Conservation (phyloP, 2,329 filamentous ascomycete genomes). For the Aspergillus cejpii region DNA sequence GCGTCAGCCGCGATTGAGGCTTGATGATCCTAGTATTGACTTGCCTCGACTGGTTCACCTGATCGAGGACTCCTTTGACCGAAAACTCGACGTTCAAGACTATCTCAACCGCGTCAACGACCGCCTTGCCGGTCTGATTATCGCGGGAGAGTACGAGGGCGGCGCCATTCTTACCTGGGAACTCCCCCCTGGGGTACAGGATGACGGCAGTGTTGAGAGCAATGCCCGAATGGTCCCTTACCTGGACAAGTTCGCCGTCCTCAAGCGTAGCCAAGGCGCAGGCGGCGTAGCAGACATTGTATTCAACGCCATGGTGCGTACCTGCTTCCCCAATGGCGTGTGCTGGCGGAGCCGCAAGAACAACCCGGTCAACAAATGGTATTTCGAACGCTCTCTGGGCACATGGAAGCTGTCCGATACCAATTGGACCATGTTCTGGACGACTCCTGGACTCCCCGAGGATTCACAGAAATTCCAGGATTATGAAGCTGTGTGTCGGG, state of each 20-base stretch:
- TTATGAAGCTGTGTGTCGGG: conserved; percentile 68
- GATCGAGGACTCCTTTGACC: conserved; percentile 88
- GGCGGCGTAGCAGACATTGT: conserved; percentile 92
- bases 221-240: conserved; percentile 72
- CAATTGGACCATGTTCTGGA: conserved; percentile 99
- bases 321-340: conserved; percentile 80
- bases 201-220: conserved; percentile 49
- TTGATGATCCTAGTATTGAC: conserved; percentile 77
- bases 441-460: conserved; percentile 59
- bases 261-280: conserved; percentile 79
- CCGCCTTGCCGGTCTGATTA: conserved; percentile 81
- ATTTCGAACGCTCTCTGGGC: conserved; percentile 83
- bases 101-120: conserved; percentile 76
- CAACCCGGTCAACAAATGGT: conserved; percentile 99
- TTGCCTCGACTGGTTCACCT: conserved; percentile 73
- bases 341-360: conserved; percentile 86
- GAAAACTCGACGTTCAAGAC: conserved; percentile 73
- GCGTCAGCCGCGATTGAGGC: conserved; percentile 54
- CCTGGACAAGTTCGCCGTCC: conserved; percentile 92
- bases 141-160: conserved; percentile 94
- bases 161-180: conserved; percentile 96
- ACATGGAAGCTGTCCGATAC: conserved; percentile 73
- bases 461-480: conserved; percentile 53
- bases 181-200: conserved; percentile 55
- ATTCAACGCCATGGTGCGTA: conserved; percentile 89